A percentile compares a stretch with the other conserved stretches of the same genome.
Conservation (phyloP, 768 basidiomycete genomes). For the Russula brevipes region DNA sequence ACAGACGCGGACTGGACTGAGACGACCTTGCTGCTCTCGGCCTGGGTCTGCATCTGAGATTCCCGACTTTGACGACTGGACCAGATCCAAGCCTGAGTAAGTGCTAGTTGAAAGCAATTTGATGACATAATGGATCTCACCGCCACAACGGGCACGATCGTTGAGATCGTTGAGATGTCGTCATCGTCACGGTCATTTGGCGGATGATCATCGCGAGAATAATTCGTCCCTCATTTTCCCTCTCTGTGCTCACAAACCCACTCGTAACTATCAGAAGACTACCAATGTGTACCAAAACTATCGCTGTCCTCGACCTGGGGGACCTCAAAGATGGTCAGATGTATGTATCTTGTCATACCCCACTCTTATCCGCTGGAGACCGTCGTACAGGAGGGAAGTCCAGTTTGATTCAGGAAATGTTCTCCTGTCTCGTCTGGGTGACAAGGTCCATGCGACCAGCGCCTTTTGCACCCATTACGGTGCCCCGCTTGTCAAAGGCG, state of each 20-base stretch:
- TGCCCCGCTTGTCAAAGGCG: slow-evolving; percentile 79
- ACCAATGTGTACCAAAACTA: slow-evolving; percentile 38
- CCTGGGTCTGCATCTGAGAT: too few relatives aligned
- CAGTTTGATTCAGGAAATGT: slow-evolving; percentile 74
- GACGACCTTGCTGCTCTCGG: too few relatives aligned
- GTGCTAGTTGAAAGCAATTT: too few relatives aligned
- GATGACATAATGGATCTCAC: too few relatives aligned
- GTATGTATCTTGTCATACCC: slow-evolving; percentile 31
- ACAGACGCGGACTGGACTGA: too few relatives aligned
- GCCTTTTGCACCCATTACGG: slow-evolving; percentile 92
- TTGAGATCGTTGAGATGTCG: too few relatives aligned
- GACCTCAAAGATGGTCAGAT: slow-evolving; percentile 53
- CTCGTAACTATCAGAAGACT: background rate
- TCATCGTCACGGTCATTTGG: too few relatives aligned
- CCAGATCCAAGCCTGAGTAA: too few relatives aligned
- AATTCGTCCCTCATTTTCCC: background rate
- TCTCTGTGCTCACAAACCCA: background rate
- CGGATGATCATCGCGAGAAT: background rate
- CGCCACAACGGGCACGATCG: too few relatives aligned
- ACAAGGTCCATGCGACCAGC: slow-evolving; percentile 71
- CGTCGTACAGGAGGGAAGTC: slow-evolving; percentile 66
- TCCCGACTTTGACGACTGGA: too few relatives aligned
- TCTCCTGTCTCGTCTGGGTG: slow-evolving; percentile 67
- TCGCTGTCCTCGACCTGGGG: slow-evolving; percentile 45
- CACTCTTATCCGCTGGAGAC: background rate